Base-by-base conservation (phyloP, 2,329 filamentous ascomycete species). In the Claviceps purpurea region DNA sequence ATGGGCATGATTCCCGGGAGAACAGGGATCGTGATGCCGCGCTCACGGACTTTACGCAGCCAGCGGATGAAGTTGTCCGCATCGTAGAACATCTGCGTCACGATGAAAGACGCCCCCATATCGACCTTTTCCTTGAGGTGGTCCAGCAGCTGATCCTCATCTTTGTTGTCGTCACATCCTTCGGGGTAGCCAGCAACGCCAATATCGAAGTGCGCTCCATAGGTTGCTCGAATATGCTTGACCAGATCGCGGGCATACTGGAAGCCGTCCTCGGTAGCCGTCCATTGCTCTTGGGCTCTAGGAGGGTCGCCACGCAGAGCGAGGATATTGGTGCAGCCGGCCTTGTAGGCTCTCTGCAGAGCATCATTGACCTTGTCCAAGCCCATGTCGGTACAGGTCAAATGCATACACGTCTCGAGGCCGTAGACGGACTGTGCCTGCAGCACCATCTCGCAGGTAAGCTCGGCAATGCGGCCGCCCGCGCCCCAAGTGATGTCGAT, bases 21-120 rank as follows among this genome's bases (percentile, higher is more conserved):
- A 58, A 95, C 93, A 16, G 87, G 87, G 37, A 93, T 75, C 26
- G 73, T 83, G 63, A 98, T 91, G 47, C 93, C 93, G 62, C 81
- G 83, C 50, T 84, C 88, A 49, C 90, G 85, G 54, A 91, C 89
- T 65, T 87, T 93, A 59, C 79, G 75, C 40, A 94, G 86, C 93
- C 93, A 98, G 50, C 83, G 79, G 51, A 97, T 70, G 70, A 98
- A 98, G 65, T 93, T 91, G 63, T 98, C 91, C 49, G 82, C 90
- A 63, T 98, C 91, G 73, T 98, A 98, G 71, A 97, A 97, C 93
- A 98, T 98, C 72, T 98, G 93, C 0, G 93, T 97, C 51, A 98
- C 87, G 57, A 98, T 87, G 66, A 97, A 98, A 6, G 86, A 85
- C 56, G 85, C 90, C 50, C 93, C 93, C 54, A 88, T 87, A 65